A percentile compares a stretch with the other conserved stretches of the same genome.
Evolutionary conservation across 768 basidiomycete genomes (phyloP).

Genomic region (Naganishia randhawae): DNA sequence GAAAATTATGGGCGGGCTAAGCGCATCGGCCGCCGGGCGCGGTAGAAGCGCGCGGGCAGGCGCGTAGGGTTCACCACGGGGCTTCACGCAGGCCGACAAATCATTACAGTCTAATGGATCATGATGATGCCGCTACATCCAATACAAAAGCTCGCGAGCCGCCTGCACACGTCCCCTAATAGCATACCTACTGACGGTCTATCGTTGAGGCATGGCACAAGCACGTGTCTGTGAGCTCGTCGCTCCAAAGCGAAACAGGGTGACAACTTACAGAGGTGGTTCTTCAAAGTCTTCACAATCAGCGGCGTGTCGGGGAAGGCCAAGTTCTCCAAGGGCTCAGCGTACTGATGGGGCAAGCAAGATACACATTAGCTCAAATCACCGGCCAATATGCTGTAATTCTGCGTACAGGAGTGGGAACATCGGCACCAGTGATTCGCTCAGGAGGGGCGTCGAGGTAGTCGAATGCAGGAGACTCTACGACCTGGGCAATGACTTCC

Average conservation of each 20-base stretch:
- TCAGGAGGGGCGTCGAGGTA: conserved; percentile 98
- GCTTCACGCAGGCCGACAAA: no score
- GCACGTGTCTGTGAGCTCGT: background rate
- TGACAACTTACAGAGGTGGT: conserved; percentile 52
- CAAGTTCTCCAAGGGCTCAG: conserved; percentile 77
- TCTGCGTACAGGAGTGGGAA: conserved; percentile 81
- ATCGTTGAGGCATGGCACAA: background rate
- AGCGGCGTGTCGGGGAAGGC: conserved; percentile 90
- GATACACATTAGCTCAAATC: background rate
- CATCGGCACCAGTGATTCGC: conserved; percentile 90
- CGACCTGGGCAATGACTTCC: conserved; percentile 94
- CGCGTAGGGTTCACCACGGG: no score
- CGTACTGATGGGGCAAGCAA: conserved; percentile 63
- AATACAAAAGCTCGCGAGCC: conserved; percentile 4
- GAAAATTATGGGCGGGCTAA: background rate
- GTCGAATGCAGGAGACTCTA: conserved; percentile 96
- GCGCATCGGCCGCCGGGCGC: background rate
- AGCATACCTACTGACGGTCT: conserved; percentile 23
- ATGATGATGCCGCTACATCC: conserved; percentile 15
- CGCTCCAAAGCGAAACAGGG: background rate
- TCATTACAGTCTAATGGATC: conserved; percentile 17
- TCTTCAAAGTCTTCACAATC: conserved; percentile 91
- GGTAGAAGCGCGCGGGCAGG: no score
- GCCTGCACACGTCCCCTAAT: background rate
- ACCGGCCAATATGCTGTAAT: conserved; percentile 1